Conservation (phyloP, 352 stramenopile species). For the Globisporangium uncinulatum region DNA sequence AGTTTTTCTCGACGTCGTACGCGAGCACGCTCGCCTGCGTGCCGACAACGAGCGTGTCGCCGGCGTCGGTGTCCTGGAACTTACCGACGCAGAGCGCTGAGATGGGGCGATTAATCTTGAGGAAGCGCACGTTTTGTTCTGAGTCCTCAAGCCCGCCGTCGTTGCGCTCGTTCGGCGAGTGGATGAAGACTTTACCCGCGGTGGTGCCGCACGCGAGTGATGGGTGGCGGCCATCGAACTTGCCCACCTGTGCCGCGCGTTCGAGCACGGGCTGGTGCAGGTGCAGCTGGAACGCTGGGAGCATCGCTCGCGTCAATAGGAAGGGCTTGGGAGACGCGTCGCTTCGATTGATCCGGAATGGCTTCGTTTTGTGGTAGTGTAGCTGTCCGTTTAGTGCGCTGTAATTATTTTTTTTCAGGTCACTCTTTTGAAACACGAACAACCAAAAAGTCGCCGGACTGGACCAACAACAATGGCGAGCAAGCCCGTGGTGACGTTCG, state of each 20-base stretch:
- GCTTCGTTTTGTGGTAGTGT: too few relatives aligned
- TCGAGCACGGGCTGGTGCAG: conserved; percentile 75
- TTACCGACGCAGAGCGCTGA: conserved; percentile 73
- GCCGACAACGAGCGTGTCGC: conserved; percentile 85
- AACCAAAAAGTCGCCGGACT: background rate
- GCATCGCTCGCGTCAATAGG: conserved; percentile 24
- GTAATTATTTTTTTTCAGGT: too few relatives aligned
- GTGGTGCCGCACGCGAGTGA: conserved; percentile 80
- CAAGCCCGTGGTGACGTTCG: conserved; percentile 3
- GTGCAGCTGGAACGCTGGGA: conserved; percentile 78
- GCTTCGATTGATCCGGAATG: too few relatives aligned
- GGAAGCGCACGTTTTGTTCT: conserved; percentile 68
- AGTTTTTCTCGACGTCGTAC: conserved; percentile 93
- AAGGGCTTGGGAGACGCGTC: too few relatives aligned
- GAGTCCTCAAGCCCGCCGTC: conserved; percentile 34
- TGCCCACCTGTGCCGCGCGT: conserved; percentile 66
- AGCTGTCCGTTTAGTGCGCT: background rate
- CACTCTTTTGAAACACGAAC: background rate
- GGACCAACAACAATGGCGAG: background rate
- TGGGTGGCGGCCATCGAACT: conserved; percentile 77
- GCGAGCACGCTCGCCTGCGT: conserved; percentile 87
- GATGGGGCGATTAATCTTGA: conserved; percentile 91
- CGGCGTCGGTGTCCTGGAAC: conserved; percentile 45
- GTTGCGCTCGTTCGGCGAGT: conserved; percentile 79
- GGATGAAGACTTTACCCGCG: conserved; percentile 89